Conservation (phyloP, 2,329 filamentous ascomycete genomes). For the Tolypocladium pustulatum region DNA sequence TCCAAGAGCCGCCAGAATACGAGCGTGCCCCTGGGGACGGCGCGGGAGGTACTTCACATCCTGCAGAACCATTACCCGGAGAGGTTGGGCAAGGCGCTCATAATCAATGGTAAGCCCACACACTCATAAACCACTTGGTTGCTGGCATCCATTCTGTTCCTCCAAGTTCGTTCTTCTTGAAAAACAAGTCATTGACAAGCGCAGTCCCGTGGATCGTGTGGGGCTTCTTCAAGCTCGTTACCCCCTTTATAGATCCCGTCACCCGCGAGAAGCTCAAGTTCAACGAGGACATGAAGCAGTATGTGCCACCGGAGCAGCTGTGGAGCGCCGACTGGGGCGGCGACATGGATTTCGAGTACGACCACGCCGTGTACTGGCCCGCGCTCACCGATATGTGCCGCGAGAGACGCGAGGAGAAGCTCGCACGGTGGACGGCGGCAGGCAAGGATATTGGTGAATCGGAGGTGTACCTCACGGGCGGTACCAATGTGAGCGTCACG, state of each 20-base stretch:
- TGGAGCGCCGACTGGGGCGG: conserved; percentile 67
- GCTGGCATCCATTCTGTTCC: not conserved
- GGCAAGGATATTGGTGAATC: conserved; percentile 78
- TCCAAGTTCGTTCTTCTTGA: not conserved
- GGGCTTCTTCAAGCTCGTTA: conserved; percentile 94
- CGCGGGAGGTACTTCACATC: conserved; percentile 77
- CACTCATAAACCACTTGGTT: no score
- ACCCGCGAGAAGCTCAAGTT: conserved; percentile 95
- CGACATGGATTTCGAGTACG: conserved; percentile 80
- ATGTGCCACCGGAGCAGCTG: conserved; percentile 73
- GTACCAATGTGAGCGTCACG: conserved; percentile 22
- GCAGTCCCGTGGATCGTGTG: conserved; percentile 82
- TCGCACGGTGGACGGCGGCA: conserved; percentile 64
- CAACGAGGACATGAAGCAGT: conserved; percentile 80
- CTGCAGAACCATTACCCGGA: conserved; percentile 95
- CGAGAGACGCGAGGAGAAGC: conserved; percentile 51
- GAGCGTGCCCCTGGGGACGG: conserved; percentile 61
- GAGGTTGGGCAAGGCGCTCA: conserved; percentile 75
- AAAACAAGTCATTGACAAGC: not conserved
- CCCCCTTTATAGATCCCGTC: conserved; percentile 89
- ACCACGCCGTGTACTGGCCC: conserved; percentile 84
- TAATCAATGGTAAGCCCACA: conserved; percentile 63
- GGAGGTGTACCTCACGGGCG: conserved; percentile 76
- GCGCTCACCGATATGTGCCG: conserved; percentile 63
- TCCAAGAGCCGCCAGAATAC: conserved; percentile 65